Conservation (phyloP, 2,329 filamentous ascomycete species). For the Diaporthe sp. region DNA sequence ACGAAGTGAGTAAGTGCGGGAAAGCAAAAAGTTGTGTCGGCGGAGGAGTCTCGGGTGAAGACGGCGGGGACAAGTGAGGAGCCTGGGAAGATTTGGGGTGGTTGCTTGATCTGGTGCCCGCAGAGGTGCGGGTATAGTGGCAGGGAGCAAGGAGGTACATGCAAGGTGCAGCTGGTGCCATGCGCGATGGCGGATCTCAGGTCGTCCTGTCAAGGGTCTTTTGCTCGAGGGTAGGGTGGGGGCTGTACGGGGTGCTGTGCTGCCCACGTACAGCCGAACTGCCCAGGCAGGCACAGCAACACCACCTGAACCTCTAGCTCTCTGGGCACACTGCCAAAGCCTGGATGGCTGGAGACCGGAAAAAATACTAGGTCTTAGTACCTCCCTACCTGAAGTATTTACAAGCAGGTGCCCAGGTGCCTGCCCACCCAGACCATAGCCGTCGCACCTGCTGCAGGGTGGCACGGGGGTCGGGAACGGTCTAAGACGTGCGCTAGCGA, state of each 20-base stretch:
- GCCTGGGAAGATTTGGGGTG: not conserved
- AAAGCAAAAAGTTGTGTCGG: not conserved
- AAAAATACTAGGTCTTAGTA: not conserved
- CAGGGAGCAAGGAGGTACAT: constrained; percentile 3
- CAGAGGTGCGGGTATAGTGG: constrained; percentile 12
- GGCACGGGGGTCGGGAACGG: not conserved
- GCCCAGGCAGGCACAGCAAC: not conserved
- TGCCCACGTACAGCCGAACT: not conserved
- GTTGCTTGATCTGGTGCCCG: not conserved
- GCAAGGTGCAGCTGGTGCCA: not conserved
- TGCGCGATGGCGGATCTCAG: constrained; percentile 2
- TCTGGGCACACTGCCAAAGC: not conserved
- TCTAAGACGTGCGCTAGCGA: not conserved
- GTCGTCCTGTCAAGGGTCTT: constrained; percentile 13
- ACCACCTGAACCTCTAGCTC: not conserved
- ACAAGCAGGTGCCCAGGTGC: not conserved
- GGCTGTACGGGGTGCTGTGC: not conserved
- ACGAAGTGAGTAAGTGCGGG: not conserved
- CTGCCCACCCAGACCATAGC: not conserved
- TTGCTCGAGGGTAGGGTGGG: not conserved
- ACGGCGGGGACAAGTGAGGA: constrained; percentile 31
- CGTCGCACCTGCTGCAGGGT: not conserved
- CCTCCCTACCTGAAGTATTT: not conserved
- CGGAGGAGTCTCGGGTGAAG: constrained; percentile 31
- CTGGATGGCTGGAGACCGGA: not conserved